Conservation (phyloP, 2,329 filamentous ascomycete species). For the Pseudocercospora eumusae region DNA sequence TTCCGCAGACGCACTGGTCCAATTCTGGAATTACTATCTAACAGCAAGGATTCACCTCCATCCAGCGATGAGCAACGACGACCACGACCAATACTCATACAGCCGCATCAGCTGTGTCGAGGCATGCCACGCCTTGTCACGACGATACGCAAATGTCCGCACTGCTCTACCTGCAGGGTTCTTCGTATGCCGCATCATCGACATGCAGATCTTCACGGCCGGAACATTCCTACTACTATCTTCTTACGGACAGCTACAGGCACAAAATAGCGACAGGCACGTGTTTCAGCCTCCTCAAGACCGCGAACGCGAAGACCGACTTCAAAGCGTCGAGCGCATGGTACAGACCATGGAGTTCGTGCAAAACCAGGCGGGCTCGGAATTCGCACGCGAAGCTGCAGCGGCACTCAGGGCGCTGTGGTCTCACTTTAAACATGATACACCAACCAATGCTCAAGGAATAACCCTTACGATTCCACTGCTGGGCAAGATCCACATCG, state of each 20-base stretch:
- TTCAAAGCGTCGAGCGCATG: slow-evolving; percentile 24
- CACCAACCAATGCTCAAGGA: slow-evolving; percentile 10
- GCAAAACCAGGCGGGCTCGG: slow-evolving; percentile 21
- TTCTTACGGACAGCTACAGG: slow-evolving; percentile 27
- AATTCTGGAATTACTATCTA: slow-evolving; percentile 36
- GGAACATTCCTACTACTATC: slow-evolving; percentile 16
- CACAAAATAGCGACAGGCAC: not conserved
- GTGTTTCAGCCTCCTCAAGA: slow-evolving; percentile 1
- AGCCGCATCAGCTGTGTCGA: slow-evolving; percentile 33
- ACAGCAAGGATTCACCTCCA: slow-evolving; percentile 33
- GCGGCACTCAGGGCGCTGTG: slow-evolving; percentile 27
- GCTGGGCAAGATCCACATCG: slow-evolving; percentile 29
- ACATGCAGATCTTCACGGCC: slow-evolving; percentile 30
- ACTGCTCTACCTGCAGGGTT: slow-evolving; percentile 31
- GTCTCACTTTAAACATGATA: slow-evolving; percentile 19
- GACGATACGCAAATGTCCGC: slow-evolving; percentile 29
- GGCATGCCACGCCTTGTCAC: slow-evolving; percentile 28
- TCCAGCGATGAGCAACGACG: slow-evolving; percentile 32
- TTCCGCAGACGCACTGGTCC: slow-evolving; percentile 27
- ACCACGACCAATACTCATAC: slow-evolving; percentile 30
- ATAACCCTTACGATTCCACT: slow-evolving; percentile 25
- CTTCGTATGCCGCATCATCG: slow-evolving; percentile 33
- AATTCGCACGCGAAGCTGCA: slow-evolving; percentile 29
- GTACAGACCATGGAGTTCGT: slow-evolving; percentile 26
- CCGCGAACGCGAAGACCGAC: not conserved